Evolutionary conservation across 2,329 filamentous ascomycete species (phyloP).

Genomic region (Corniculantispora saksenae): DNA sequence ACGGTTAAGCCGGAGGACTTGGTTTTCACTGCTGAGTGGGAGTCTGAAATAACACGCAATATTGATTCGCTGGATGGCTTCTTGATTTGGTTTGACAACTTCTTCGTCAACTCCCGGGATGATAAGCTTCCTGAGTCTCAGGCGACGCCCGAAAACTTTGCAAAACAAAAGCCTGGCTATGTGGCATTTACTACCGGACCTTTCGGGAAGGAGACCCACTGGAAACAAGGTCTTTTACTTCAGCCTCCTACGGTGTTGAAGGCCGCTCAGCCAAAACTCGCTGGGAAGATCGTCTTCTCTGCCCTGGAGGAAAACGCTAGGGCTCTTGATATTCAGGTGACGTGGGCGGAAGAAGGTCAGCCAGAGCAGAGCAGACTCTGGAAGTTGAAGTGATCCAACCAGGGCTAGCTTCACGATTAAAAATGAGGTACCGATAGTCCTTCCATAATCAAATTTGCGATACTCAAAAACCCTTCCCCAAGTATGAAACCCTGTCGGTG

Average conservation of each 20-base stretch:
- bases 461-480: conserved; percentile 88
- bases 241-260: conserved; percentile 58
- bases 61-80: conserved; percentile 79
- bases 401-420: too few species aligned
- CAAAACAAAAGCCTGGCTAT: conserved; percentile 56
- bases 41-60: conserved; percentile 60
- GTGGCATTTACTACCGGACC: conserved; percentile 91
- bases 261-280: conserved; percentile 56
- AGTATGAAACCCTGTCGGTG: conserved; percentile 73
- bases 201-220: conserved; percentile 76
- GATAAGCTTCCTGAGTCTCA: conserved; percentile 51
- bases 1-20: conserved; percentile 71
- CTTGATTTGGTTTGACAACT: conserved; percentile 91
- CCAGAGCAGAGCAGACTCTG: conserved; percentile 50
- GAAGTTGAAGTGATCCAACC: conserved; percentile 48
- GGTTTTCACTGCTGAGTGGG: conserved; percentile 70
- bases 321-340: conserved; percentile 63
- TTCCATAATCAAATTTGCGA: conserved; percentile 82
- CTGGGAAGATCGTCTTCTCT: conserved; percentile 69
- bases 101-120: conserved; percentile 70
- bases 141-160: conserved; percentile 64
- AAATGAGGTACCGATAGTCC: conserved; percentile 65
- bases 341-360: conserved; percentile 55
- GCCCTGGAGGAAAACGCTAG: conserved; percentile 71
- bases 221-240: conserved; percentile 81